A percentile compares a stretch with the other conserved stretches of the same genome.
Conservation (phyloP, 1,284 basidiomycete species). For the Heterobasidion parviporum region DNA sequence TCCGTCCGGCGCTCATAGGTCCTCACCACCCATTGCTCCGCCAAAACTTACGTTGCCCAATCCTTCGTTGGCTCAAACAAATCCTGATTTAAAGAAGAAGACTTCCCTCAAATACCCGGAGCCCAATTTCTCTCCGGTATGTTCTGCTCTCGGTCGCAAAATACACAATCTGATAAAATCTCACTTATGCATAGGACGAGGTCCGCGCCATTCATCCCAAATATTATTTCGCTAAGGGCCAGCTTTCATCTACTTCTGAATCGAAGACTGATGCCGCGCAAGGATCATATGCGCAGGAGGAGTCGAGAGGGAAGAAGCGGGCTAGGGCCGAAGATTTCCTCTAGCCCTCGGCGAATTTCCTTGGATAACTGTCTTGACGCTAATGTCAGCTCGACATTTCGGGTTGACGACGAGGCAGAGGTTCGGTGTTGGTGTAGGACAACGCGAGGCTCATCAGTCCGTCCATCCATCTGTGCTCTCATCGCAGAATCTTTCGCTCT, state of each 20-base stretch:
- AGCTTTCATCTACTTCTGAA: conserved; percentile 24
- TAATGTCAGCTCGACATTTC: background rate
- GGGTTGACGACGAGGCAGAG: background rate
- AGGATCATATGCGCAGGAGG: conserved; percentile 30
- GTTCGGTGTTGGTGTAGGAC: background rate
- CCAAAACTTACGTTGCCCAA: conserved; percentile 46
- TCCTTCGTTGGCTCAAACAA: conserved; percentile 50
- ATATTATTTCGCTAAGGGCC: conserved; percentile 55
- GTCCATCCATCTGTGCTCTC: conserved; percentile 17
- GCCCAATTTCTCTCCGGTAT: conserved; percentile 68
- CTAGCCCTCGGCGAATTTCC: conserved; percentile 2
- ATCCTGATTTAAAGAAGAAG: conserved; percentile 68
- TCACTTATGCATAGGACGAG: conserved; percentile 52
- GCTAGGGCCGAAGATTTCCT: conserved; percentile 70
- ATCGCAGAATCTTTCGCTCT: background rate
- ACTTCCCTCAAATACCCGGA: conserved; percentile 72
- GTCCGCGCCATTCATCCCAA: conserved; percentile 67
- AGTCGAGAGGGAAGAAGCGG: conserved; percentile 67
- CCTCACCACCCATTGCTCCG: conserved; percentile 3
- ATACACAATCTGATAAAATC: background rate
- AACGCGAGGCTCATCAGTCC: conserved; percentile 24
- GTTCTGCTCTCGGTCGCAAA: conserved; percentile 13
- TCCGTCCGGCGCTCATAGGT: background rate
- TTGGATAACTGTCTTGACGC: background rate
- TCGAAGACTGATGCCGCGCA: conserved; percentile 17